Conservation (phyloP, 495 filamentous ascomycete genomes). For the Penicillium antarcticum region DNA sequence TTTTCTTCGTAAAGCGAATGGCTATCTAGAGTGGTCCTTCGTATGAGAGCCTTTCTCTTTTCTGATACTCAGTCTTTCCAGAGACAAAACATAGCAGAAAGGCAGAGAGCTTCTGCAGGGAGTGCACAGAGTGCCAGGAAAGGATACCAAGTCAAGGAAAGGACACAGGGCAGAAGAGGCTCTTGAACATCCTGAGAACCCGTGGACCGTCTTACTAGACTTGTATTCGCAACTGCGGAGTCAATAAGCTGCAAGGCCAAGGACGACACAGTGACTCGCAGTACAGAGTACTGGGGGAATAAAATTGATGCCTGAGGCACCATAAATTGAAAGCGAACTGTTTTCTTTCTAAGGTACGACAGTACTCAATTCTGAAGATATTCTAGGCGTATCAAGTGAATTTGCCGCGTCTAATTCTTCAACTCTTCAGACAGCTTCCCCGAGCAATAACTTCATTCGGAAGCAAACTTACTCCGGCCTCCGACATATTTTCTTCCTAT, state of each 20-base stretch:
- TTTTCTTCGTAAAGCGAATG: conserved; percentile 45
- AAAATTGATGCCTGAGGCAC: conserved; percentile 14
- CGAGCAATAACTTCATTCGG: conserved; percentile 4
- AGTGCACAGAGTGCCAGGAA: conserved; percentile 9
- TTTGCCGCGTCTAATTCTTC: conserved; percentile 9
- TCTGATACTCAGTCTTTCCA: conserved; percentile 19
- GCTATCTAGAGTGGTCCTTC: conserved; percentile 41
- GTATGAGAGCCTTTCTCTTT: conserved; percentile 34
- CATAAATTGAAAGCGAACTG: conserved; percentile 1
- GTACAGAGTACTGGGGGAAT: conserved; percentile 9
- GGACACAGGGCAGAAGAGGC: conserved; percentile 8
- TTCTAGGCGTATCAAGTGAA: conserved; percentile 9
- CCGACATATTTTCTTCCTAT: not conserved
- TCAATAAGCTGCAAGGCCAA: conserved; percentile 15
- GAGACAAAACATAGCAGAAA: conserved; percentile 26
- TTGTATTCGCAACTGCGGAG: conserved; percentile 14
- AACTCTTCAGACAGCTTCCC: conserved; percentile 4
- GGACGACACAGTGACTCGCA: conserved; percentile 4
- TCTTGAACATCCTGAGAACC: not conserved
- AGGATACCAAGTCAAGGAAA: conserved; percentile 17
- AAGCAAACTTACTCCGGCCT: not conserved
- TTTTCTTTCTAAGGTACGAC: conserved; percentile 8
- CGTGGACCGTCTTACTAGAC: conserved; percentile 8
- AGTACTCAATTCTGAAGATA: conserved; percentile 5
- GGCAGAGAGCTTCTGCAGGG: conserved; percentile 13